Evolutionary conservation across 164 flowering plant species (phyloP), one percentile per base, ranked within the genome.

Genomic region (Chloranthus sessilifolius): DNA sequence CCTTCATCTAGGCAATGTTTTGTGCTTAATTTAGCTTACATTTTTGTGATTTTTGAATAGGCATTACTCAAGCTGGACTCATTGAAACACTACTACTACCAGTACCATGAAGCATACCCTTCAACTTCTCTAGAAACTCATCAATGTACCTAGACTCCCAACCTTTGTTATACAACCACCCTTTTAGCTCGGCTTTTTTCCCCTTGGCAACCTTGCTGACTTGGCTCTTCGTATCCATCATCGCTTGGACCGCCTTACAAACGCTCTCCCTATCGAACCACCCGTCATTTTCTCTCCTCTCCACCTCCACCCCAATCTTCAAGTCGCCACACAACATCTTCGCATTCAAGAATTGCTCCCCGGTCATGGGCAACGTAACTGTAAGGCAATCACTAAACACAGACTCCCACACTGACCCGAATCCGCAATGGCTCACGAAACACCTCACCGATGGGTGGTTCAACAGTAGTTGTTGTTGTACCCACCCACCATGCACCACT

Each of bases 301-400:
- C 20, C 30, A 58, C 62, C 34, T 49, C 55, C 41, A 50, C 55
- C 28, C 55, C 62, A 2, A 25, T 50, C 49, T 43, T 50, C 48
- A 58, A 10, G 11, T 50, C 55, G 2, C 33, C 33, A 15, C 42
- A 23, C 26, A 58, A 7, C 24, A 58, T 35, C 55, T 23, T 50
- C 19, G 62, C 20, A n/a, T 58, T 58, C 41, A 58, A 17, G 35
- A 50, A 58, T 43, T 58, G 62, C 5, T 58, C 62, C 3, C 58
- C 58, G 31, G 22, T 53, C 21, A n/a, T 22, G 5, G 58, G 58
- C 30, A 53, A 9, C 30, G 50, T 8, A 42, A 58, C 55, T 7
- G 50, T 23, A 41, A 50, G 55, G 33, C 62, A 50, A 11, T 42
- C 55, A 20, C 14, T 41, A 23, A 43, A 48, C 42, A 58, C 11